These are phyloP conservation scores for Scytalidium sp. DNA, from an alignment of 2,329 filamentous ascomycete genomes.

Conservation along the genomic window DNA sequence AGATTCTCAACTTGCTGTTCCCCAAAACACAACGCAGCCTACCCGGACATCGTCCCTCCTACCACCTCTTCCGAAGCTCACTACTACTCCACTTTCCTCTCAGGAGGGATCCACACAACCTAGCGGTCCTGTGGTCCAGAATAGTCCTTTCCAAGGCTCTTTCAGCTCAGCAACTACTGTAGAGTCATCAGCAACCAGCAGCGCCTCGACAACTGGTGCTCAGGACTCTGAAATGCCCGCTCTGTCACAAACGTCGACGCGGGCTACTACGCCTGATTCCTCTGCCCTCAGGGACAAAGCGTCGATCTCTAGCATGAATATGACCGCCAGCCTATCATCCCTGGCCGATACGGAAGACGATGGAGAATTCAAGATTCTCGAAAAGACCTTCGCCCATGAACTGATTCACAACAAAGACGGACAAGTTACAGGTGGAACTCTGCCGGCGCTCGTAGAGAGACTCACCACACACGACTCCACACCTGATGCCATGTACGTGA, in stretches of 20 bases:
- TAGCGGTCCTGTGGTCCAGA: slow-evolving; percentile 41
- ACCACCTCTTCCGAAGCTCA: slow-evolving; percentile 56
- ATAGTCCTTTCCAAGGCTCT: slow-evolving; percentile 48
- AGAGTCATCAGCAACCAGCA: slow-evolving; percentile 73
- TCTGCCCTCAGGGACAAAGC: slow-evolving; percentile 42
- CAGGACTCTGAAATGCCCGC: slow-evolving; percentile 79
- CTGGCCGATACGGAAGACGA: slow-evolving; percentile 76
- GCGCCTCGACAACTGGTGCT: slow-evolving; percentile 69
- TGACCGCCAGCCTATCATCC: slow-evolving; percentile 58
- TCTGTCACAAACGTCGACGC: slow-evolving; percentile 77
- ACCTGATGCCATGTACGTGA: slow-evolving; percentile 87
- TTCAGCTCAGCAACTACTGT: slow-evolving; percentile 68
- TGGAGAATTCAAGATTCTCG: slow-evolving; percentile 78
- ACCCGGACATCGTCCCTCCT: slow-evolving; percentile 40
- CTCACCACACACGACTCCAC: slow-evolving; percentile 91
- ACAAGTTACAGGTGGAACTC: slow-evolving; percentile 86
- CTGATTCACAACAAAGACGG: slow-evolving; percentile 92
- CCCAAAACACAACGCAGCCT: not conserved
- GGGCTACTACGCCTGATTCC: slow-evolving; percentile 81
- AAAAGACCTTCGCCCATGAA: slow-evolving; percentile 88
- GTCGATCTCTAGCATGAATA: slow-evolving; percentile 65
- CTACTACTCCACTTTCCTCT: slow-evolving; percentile 46
- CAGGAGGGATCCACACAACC: slow-evolving; percentile 46
- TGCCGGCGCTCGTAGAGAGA: slow-evolving; percentile 89
- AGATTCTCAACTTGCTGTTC: slow-evolving; percentile 19